Conservation (phyloP, 2,329 filamentous ascomycete genomes). For the Ascocoryne sarcoides region DNA sequence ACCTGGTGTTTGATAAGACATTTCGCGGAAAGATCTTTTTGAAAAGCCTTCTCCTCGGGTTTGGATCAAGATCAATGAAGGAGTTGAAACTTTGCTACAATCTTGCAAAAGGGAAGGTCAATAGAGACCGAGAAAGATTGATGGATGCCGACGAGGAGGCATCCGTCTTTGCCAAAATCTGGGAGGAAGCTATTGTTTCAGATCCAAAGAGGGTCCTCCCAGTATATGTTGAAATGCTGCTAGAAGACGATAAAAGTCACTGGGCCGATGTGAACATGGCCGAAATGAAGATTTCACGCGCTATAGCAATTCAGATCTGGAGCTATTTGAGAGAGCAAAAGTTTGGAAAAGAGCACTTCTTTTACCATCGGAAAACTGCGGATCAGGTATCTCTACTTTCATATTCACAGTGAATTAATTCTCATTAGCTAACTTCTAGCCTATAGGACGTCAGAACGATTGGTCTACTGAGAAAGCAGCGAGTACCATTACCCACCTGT, state of each 20-base stretch:
- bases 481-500: conserved; percentile 2
- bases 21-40: conserved; percentile 12
- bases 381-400: conserved; percentile 2
- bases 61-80: background rate
- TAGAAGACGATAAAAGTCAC: conserved; percentile 5
- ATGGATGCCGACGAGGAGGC: conserved; percentile 3
- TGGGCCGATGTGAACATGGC: conserved; percentile 15
- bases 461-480: conserved; percentile 9
- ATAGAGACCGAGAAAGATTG: conserved; percentile 13
- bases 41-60: conserved; percentile 11
- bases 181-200: conserved; percentile 7
- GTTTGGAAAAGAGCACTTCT: conserved; percentile 4
- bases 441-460: conserved; percentile 9
- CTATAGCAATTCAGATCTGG: conserved; percentile 15
- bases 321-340: conserved; percentile 5
- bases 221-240: conserved; percentile 17
- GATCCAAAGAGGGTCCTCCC: conserved; percentile 2
- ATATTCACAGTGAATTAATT: background rate
- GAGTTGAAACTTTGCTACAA: conserved; percentile 14
- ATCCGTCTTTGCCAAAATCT: conserved; percentile 8
- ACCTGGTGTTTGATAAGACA: conserved; percentile 7
- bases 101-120: conserved; percentile 5
- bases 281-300: conserved; percentile 4
- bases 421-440: background rate
- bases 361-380: conserved; percentile 4